phyloP scores from a whole-genome alignment of 169 alveolate genomes.

The Eimeria maxima region DNA sequence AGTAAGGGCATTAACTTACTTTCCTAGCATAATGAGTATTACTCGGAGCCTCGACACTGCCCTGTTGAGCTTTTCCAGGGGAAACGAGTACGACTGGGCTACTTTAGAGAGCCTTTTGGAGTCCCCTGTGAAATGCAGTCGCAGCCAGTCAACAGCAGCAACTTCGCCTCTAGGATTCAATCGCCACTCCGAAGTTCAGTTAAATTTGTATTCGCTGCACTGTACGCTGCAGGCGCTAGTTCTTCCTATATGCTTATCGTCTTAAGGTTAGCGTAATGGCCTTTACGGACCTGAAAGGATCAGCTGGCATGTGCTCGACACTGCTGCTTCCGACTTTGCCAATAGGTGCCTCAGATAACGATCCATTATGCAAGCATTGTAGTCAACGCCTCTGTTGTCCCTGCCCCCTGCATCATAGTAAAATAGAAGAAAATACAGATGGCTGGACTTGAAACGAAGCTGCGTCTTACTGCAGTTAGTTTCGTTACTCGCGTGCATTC shows the following conservation, averaged over 20 bases:
- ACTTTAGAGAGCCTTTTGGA: constrained; percentile 43
- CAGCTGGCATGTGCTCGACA: constrained; percentile 42
- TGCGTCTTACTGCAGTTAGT: not conserved
- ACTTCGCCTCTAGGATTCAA: not conserved
- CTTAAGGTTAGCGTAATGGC: not conserved
- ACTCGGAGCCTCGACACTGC: constrained; percentile 63
- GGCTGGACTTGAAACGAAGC: not conserved
- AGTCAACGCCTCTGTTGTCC: constrained; percentile 5
- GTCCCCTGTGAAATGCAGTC: constrained; percentile 21
- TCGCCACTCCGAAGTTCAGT: not conserved
- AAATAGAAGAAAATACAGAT: not conserved
- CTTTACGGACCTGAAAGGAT: constrained; percentile 55
- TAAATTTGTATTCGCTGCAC: not conserved
- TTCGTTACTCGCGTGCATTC: not conserved
- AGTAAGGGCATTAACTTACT: not conserved
- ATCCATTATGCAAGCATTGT: constrained; percentile 58
- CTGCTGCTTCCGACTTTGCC: constrained; percentile 53
- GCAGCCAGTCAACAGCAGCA: not conserved
- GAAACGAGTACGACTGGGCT: constrained; percentile 65
- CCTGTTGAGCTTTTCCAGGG: constrained; percentile 62
- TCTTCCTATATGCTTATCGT: not conserved
- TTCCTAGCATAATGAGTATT: constrained; percentile 43
- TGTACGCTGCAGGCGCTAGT: not conserved
- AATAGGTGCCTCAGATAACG: constrained; percentile 53
- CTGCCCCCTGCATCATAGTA: constrained; percentile 11